A percentile compares a stretch with the other conserved stretches of the same genome.
These are phyloP conservation scores for Kurtzmaniella fragi DNA, from an alignment of 805 yeast species.

Conservation along the genomic window DNA sequence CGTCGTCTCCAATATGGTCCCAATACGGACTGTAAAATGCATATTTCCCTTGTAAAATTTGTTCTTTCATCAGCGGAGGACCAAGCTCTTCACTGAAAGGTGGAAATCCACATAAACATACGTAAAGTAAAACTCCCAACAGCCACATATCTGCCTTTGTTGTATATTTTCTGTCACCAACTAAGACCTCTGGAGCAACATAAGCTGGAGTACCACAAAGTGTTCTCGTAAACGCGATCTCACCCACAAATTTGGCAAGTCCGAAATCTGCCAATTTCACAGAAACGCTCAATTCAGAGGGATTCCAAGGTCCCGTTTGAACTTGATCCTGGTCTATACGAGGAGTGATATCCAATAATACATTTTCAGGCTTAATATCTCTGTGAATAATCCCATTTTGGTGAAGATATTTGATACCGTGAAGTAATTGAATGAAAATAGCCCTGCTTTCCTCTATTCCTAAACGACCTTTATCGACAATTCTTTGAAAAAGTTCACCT, in stretches of 20 bases:
- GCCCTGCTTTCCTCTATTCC: conserved; percentile 59
- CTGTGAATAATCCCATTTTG: conserved; percentile 38
- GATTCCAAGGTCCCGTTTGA: conserved; percentile 54
- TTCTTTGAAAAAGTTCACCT: conserved; percentile 72
- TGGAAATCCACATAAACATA: conserved; percentile 79
- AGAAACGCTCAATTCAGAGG: conserved; percentile 52
- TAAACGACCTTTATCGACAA: conserved; percentile 58
- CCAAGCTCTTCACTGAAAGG: conserved; percentile 81
- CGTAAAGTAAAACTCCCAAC: conserved; percentile 71
- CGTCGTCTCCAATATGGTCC: conserved; percentile 65
- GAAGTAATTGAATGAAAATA: conserved; percentile 44
- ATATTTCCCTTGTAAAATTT: conserved; percentile 59
- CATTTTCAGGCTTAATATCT: conserved; percentile 43
- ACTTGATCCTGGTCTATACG: conserved; percentile 19
- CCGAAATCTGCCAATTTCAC: conserved; percentile 88
- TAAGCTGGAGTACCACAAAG: conserved; percentile 85
- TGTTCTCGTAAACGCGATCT: conserved; percentile 67
- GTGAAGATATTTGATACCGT: conserved; percentile 36
- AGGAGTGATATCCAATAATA: conserved; percentile 47
- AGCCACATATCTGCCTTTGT: conserved; percentile 81
- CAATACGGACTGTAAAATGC: conserved; percentile 79
- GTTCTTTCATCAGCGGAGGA: conserved; percentile 75
- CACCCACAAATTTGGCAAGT: conserved; percentile 63
- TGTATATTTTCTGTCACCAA: conserved; percentile 53
- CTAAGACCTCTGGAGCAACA: conserved; percentile 75